Percentiles rank a stretch among this genome's conserved stretches.
Evolutionary conservation across 495 filamentous ascomycete genomes (phyloP).

Genomic region (Daldinia caldariorum): DNA sequence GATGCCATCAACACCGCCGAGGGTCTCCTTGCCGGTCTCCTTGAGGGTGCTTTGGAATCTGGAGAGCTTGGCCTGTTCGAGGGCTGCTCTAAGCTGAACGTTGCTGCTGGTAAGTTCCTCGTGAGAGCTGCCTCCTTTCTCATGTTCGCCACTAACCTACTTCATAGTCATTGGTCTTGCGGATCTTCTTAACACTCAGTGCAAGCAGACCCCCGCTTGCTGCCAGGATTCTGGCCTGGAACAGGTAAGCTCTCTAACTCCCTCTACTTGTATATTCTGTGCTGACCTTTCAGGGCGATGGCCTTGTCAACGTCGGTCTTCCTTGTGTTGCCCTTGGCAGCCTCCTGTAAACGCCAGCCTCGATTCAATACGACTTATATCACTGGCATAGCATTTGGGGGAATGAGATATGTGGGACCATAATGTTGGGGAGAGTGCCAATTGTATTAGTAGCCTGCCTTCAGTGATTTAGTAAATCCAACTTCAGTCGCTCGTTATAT

Average conservation of each 20-base stretch:
- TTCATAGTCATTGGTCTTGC: conserved; percentile 49
- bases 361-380: conserved; percentile 33
- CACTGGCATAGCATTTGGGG: conserved; percentile 41
- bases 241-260: conserved; percentile 48
- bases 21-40: conserved; percentile 43
- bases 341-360: conserved; percentile 56
- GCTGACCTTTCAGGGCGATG: conserved; percentile 45
- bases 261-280: neutral
- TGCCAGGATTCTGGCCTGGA: conserved; percentile 57
- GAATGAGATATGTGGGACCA: conserved; percentile 45
- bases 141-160: conserved; percentile 10
- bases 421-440: conserved; percentile 47
- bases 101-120: conserved; percentile 42
- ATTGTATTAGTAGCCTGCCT: conserved; percentile 46
- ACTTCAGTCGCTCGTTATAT: conserved; percentile 48
- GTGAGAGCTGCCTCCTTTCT: neutral
- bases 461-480: conserved; percentile 41
- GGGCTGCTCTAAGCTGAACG: conserved; percentile 47
- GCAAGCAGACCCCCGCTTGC: conserved; percentile 65
- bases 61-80: conserved; percentile 40
- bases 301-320: conserved; percentile 58
- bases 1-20: conserved; percentile 45
- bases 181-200: conserved; percentile 60
- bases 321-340: conserved; percentile 63
- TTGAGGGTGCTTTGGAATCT: conserved; percentile 38